Evolutionary conservation across 2,329 filamentous ascomycete species (phyloP).

Genomic region (Diaporthe sp.): DNA sequence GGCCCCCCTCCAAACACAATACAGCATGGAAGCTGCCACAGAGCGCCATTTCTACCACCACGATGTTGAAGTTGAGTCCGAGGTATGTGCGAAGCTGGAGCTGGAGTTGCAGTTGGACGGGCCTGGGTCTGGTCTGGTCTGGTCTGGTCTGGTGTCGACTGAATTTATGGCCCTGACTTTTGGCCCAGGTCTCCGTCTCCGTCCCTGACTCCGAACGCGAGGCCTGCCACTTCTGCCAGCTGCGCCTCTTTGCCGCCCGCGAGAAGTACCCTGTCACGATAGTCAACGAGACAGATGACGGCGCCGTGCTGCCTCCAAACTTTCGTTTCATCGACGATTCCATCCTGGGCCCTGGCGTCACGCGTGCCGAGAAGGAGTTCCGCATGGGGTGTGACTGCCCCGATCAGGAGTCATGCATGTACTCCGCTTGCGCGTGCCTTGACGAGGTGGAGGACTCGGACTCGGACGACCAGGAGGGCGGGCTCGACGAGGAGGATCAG

Average conservation of each 20-base stretch:
- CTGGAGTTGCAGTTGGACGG: background rate
- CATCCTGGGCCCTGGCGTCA: constrained; percentile 71
- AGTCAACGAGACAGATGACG: constrained; percentile 72
- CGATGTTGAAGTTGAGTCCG: constrained; percentile 47
- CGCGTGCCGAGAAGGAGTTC: constrained; percentile 72
- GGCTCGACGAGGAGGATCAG: constrained; percentile 54
- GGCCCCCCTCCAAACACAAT: background rate
- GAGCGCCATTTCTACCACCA: constrained; percentile 66
- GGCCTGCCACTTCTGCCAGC: constrained; percentile 74
- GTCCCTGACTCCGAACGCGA: constrained; percentile 15
- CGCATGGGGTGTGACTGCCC: constrained; percentile 78
- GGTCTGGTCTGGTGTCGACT: background rate
- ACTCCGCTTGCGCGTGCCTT: constrained; percentile 76
- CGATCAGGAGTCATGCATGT: constrained; percentile 75
- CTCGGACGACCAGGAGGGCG: constrained; percentile 67
- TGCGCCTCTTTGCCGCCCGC: constrained; percentile 67
- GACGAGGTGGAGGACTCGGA: constrained; percentile 67
- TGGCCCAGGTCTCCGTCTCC: constrained; percentile 6
- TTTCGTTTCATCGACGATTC: constrained; percentile 80
- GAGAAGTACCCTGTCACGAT: constrained; percentile 69
- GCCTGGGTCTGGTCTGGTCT: constrained; percentile 41
- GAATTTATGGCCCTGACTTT: background rate
- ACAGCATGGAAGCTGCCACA: constrained; percentile 61
- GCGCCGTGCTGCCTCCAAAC: constrained; percentile 66
- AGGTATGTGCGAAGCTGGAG: constrained; percentile 46